phyloP scores from a whole-genome alignment of 495 filamentous ascomycete species.

The Thermochaetoides thermophila region DNA sequence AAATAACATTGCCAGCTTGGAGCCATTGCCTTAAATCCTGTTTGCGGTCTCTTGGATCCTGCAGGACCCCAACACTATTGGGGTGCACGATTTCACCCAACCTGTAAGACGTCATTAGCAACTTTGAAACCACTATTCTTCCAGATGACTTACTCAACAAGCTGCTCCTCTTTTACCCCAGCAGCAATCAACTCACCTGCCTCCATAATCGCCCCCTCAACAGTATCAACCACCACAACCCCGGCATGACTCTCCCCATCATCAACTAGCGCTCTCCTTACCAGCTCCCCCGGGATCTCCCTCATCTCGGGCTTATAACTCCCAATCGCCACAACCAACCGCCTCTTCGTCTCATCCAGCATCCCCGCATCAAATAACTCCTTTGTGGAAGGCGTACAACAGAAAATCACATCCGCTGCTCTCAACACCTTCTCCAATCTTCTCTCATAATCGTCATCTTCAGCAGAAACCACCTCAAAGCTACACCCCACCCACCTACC shows the following conservation, averaged over 20 bases:
- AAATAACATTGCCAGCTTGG: constrained; percentile 69
- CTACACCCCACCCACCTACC: constrained; percentile 46
- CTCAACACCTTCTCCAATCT: constrained; percentile 52
- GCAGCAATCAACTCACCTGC: constrained; percentile 82
- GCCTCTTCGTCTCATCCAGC: constrained; percentile 59
- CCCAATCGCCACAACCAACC: constrained; percentile 70
- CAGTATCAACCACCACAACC: constrained; percentile 33
- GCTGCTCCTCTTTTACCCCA: constrained; percentile 49
- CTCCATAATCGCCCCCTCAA: constrained; percentile 62
- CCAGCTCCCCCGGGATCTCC: constrained; percentile 64
- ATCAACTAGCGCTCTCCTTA: constrained; percentile 51
- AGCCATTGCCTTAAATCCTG: constrained; percentile 57
- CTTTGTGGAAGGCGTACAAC: constrained; percentile 37
- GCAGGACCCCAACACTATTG: constrained; percentile 3
- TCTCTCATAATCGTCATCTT: constrained; percentile 55
- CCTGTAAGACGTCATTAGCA: no score
- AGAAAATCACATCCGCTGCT: constrained; percentile 65
- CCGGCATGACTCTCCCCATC: constrained; percentile 43
- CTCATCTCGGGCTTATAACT: constrained; percentile 75
- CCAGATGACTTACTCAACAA: constrained; percentile 51
- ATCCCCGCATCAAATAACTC: constrained; percentile 43
- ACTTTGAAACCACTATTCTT: no score
- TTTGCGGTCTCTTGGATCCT: no score
- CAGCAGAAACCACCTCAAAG: constrained; percentile 54
- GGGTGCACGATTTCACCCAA: constrained; percentile 65